Evolutionary conservation across 768 basidiomycete genomes (phyloP), one percentile per base, ranked within the genome.

Genomic region (Mycena albidolilacea): DNA sequence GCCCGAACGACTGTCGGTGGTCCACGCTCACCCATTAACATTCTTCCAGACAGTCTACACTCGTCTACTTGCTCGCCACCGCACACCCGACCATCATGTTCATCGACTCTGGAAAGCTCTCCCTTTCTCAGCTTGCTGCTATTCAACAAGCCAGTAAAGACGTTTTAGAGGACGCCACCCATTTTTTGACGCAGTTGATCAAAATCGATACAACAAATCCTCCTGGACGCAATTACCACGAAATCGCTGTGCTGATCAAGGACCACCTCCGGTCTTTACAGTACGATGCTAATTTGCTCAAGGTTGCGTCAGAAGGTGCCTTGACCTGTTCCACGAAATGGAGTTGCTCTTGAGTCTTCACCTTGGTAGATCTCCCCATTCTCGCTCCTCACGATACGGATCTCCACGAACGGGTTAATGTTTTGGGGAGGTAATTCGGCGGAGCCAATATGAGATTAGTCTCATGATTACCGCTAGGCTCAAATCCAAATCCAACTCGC

Each of bases 401-500:
- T 15, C 17, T 12, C 12, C 9, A 48, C 46, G 46, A 48, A 17
- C 46, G 46, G 12, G 46, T 48, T 11, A 48, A 48, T 48, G 46
- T 48, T 48, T 15, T 48, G 46, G 46, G 46, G 46, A 48, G 15
- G 46, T 48, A 12, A 48, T 48, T 7, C 46, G 6, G 12, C 17
- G 11, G 14, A 11, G 17, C 15, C 17, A 19, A 48, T 48, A 0
- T 17, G 17, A 48, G 15, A 48, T 48, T 17, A 7, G 46, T 48
- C 46, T 17, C 46, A 48, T 19, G n/a, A 19, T 48, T 17, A 17
- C 46, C 46, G 15, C 41, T 9, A 60, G 59, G 41, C 59, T 60
- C 59, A 60, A 60, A 43, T 60, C 59, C 12, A 9, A 23, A 60
- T 60, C 59, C 8, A 37, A 21, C 9, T 60, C 59, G 7, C 59